Percentiles rank a stretch among this genome's conserved stretches.
These are phyloP conservation scores for Megacollybia marginata DNA, from an alignment of 768 basidiomycete genomes.

Conservation along the genomic window DNA sequence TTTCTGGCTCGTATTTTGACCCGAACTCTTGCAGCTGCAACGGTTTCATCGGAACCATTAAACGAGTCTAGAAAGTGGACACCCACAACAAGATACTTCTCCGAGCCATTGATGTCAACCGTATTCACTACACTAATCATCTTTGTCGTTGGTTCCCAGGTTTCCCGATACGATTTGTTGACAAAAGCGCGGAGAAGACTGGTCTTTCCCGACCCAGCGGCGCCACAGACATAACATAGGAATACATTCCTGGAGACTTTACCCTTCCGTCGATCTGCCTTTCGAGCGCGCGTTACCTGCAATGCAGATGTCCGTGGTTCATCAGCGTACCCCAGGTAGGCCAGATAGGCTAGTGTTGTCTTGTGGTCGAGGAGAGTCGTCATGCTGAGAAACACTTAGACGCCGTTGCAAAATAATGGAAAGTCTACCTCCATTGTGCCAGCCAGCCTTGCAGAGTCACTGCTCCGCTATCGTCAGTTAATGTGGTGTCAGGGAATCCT, in stretches of 20 bases:
- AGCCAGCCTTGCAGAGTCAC: slow-evolving; percentile 98
- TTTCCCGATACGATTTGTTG: slow-evolving; percentile 65
- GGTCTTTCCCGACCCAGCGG: slow-evolving; percentile 95
- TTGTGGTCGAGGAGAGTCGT: slow-evolving; percentile 92
- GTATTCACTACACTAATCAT: slow-evolving; percentile 90
- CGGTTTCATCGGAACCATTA: neutral
- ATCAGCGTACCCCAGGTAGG: slow-evolving; percentile 86
- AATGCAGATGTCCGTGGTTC: slow-evolving; percentile 78
- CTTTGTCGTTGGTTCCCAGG: slow-evolving; percentile 86
- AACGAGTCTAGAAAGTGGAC: neutral
- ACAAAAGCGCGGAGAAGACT: slow-evolving; percentile 79
- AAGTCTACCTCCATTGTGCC: slow-evolving; percentile 89
- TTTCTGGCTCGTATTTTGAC: slow-evolving; percentile 90
- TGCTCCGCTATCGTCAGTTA: slow-evolving; percentile 79
- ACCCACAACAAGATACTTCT: slow-evolving; percentile 94
- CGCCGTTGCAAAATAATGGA: slow-evolving; percentile 1
- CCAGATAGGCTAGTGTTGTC: slow-evolving; percentile 89
- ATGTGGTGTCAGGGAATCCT: slow-evolving; percentile 85
- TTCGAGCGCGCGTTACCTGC: slow-evolving; percentile 77
- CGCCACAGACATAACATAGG: slow-evolving; percentile 89
- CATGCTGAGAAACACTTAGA: slow-evolving; percentile 52
- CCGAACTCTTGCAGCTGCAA: slow-evolving; percentile 95
- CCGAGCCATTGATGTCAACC: slow-evolving; percentile 89
- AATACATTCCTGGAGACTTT: slow-evolving; percentile 90
- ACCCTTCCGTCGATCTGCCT: slow-evolving; percentile 78